Evolutionary conservation across 306 rosid species (phyloP), one percentile per base, ranked within the genome.

Genomic region (Cucumis hystrix): DNA sequence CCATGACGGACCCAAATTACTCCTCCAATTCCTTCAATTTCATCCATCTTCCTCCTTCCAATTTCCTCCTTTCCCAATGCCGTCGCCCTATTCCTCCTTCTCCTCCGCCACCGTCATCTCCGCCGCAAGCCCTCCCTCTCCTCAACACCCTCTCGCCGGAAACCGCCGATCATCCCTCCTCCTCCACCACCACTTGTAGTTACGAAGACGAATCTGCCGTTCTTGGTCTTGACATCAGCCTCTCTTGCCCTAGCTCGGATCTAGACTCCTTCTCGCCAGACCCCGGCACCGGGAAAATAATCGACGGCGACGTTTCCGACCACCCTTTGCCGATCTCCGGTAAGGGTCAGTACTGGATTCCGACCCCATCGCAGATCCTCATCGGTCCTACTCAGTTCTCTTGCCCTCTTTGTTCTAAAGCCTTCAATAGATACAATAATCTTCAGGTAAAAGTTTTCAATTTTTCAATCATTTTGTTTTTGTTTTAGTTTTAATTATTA

Each of bases 391-490:
- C 93, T 74, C 97, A 88, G 69, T 90, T 90, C 75, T 85, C 91
- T n/a, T 92, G 97, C 66, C 85, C 87, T 41, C 83, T 92, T 59
- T 92, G 97, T 88, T 86, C 88, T 47, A 92, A 92, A 83, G 83
- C 93, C 77, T 92, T 92, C 82, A 92, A 92, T 84, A 76, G 97
- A 87, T 92, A 92, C 91, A 92, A 92, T 60, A 92, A 92, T 82
- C 96, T 92, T 70, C 97, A 92, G 97, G 96, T 92, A 82, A 16
- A 82, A 12, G 2, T 0, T 76, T 39, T 73, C 3, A 7, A 49
- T 47, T 47, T 11, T 54, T 17, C 9, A 15, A 35, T 64, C 2
- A 2, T 18, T 66, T 54, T 33, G 8, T 6, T 64, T 79, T 81
- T 1, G 16, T 39, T 37, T 39, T 83, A 4, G 7, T 51, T 51